Conservation (phyloP, 495 filamentous ascomycete species). For the Neurospora terricola region DNA sequence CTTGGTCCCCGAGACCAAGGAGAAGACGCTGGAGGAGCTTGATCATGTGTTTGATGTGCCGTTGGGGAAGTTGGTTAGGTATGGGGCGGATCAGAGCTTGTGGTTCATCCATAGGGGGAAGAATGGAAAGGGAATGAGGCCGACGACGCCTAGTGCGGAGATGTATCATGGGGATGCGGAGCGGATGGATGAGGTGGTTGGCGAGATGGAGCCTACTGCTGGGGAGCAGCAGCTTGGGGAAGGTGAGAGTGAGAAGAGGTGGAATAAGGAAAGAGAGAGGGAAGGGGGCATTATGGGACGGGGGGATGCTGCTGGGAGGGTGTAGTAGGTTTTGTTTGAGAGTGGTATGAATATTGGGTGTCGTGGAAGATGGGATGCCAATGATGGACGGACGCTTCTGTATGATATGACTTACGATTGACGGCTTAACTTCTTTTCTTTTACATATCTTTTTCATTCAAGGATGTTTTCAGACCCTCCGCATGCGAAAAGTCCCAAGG, state of each 20-base stretch:
- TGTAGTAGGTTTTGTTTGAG: background rate
- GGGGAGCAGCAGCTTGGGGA: background rate
- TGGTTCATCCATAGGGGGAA: background rate
- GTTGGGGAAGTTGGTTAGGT: background rate
- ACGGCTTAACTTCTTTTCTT: background rate
- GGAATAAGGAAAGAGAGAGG: background rate
- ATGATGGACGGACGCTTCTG: background rate
- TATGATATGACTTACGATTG: background rate
- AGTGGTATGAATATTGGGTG: background rate
- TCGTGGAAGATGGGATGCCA: background rate
- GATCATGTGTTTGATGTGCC: conserved; percentile 40
- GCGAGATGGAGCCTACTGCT: background rate
- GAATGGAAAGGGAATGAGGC: background rate
- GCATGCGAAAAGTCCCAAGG: background rate
- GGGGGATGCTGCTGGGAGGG: background rate
- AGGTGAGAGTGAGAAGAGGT: background rate
- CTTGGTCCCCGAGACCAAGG: conserved; percentile 74
- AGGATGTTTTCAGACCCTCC: background rate
- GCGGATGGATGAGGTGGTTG: background rate
- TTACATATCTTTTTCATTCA: background rate
- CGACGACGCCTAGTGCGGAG: background rate
- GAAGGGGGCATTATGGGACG: background rate
- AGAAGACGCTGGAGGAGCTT: conserved; percentile 63
- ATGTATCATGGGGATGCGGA: background rate
- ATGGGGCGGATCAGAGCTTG: conserved; percentile 1